Conservation (phyloP, 192 early-diverging fungal species). For the Podila horticola region DNA sequence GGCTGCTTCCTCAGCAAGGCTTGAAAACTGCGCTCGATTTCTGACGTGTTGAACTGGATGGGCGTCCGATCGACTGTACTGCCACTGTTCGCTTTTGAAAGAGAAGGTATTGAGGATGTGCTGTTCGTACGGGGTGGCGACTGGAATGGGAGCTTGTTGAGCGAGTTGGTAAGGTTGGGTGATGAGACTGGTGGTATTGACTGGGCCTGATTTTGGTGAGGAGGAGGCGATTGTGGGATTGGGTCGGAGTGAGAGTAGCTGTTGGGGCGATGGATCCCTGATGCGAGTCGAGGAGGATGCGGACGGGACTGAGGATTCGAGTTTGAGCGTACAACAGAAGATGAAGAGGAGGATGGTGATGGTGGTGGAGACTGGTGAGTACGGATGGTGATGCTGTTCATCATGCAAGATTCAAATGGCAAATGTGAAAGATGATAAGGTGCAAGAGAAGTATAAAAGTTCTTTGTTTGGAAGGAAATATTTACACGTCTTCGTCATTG, state of each 20-base stretch:
- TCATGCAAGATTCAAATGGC: no score
- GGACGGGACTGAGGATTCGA: background rate
- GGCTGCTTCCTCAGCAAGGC: conserved; percentile 44
- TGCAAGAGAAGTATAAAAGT: no score
- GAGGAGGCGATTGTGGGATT: conserved; percentile 21
- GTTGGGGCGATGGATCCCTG: background rate
- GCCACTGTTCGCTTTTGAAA: conserved; percentile 4
- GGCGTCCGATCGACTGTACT: background rate
- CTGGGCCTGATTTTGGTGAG: background rate
- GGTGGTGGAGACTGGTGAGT: background rate
- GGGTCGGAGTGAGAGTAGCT: conserved; percentile 30
- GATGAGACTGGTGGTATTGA: background rate
- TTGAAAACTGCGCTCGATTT: conserved; percentile 43
- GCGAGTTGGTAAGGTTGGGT: no score
- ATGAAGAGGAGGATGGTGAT: background rate
- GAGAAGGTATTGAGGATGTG: background rate
- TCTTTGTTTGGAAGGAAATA: background rate
- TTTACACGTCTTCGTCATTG: conserved; percentile 30
- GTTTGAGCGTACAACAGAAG: background rate
- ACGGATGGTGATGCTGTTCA: background rate
- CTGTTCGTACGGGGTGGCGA: background rate
- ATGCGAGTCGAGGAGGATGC: background rate
- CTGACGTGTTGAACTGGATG: conserved; percentile 34
- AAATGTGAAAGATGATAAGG: no score
- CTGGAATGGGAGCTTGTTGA: background rate